Conservation (phyloP, 257 asterid genomes). For the Fraxinus cuspidata region DNA sequence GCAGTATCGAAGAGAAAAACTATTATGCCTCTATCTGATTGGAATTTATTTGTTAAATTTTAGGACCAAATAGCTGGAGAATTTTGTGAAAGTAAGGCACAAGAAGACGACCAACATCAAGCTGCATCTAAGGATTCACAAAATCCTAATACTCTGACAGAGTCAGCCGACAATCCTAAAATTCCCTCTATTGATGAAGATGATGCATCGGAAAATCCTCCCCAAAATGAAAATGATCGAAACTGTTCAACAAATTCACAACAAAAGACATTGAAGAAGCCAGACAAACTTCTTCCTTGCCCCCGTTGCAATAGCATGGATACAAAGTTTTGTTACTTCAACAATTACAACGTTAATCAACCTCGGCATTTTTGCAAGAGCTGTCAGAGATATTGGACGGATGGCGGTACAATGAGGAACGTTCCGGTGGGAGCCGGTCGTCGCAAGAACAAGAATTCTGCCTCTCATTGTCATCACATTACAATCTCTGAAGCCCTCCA, state of each 20-base stretch:
- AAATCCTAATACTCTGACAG: constrained; percentile 26
- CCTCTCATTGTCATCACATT: constrained; percentile 57
- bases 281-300: constrained; percentile 84
- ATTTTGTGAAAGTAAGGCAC: constrained; percentile 25
- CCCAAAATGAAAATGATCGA: constrained; percentile 43
- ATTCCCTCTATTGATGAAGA: constrained; percentile 42
- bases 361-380: constrained; percentile 95
- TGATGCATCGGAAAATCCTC: constrained; percentile 28
- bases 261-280: constrained; percentile 67
- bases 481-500: constrained; percentile 65
- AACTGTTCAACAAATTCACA: constrained; percentile 42
- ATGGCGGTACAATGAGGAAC: constrained; percentile 94
- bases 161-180: constrained; percentile 34
- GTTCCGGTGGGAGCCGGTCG: constrained; percentile 94
- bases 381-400: constrained; percentile 96
- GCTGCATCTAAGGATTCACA: constrained; percentile 34
- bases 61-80: constrained; percentile 50
- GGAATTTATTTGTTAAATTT: constrained; percentile 14
- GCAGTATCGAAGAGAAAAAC: background rate
- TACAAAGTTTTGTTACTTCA: constrained; percentile 89
- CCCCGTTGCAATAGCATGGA: constrained; percentile 95
- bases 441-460: constrained; percentile 67
- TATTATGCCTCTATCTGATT: constrained; percentile 9
- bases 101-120: constrained; percentile 32
- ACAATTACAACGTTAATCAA: constrained; percentile 81